phyloP scores from a whole-genome alignment of 176 grass and related monocot species.

The Zoysia pacifica region DNA sequence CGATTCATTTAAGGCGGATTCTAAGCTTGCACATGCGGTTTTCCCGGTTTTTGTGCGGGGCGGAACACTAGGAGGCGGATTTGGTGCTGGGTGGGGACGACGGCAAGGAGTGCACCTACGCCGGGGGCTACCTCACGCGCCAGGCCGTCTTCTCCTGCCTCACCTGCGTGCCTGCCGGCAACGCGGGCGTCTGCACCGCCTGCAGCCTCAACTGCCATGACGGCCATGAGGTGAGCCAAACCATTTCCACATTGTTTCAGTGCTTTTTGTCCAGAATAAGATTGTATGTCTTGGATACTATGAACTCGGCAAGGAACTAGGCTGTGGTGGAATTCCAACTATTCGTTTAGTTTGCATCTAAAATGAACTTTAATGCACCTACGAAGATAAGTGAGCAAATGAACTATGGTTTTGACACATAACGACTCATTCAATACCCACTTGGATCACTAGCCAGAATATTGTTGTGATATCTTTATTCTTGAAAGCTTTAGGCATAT shows the following conservation, averaged over 20 bases:
- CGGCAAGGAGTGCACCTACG: conserved; percentile 95
- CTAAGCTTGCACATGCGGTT: neutral
- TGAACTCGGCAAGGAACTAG: neutral
- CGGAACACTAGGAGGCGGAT: conserved; percentile 74
- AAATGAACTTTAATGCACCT: no score
- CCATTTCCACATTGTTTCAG: neutral
- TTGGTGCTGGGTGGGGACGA: conserved; percentile 95
- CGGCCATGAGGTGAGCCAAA: conserved; percentile 75
- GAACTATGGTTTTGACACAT: no score
- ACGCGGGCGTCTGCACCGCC: conserved; percentile 85
- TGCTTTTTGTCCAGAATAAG: neutral
- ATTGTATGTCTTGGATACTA: neutral
- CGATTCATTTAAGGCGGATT: neutral
- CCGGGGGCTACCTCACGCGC: conserved; percentile 80
- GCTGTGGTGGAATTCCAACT: no score
- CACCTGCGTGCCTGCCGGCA: conserved; percentile 79
- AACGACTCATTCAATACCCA: no score
- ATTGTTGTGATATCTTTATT: no score
- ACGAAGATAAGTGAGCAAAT: no score
- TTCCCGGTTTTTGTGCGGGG: neutral
- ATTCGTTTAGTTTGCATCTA: no score
- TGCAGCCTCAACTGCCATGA: conserved; percentile 95
- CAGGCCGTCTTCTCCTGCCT: conserved; percentile 98
- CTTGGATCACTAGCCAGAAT: no score
- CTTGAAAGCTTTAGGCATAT: no score